A percentile compares a stretch with the other conserved stretches of the same genome.
These are phyloP conservation scores for Rubia balearica DNA, from an alignment of 305 asterid genomes.

Conservation along the genomic window DNA sequence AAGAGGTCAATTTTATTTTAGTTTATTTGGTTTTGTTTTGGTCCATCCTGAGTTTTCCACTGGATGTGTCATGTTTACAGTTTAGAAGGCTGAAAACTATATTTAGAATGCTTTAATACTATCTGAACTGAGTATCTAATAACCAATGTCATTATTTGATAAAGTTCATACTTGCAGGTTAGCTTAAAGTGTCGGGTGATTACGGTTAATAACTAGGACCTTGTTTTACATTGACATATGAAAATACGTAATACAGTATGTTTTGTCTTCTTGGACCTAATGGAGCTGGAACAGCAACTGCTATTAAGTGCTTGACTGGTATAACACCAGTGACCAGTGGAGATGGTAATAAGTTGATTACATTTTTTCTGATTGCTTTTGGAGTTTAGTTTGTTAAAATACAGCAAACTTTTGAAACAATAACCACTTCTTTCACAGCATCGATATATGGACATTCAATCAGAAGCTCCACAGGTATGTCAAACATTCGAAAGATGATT, in stretches of 20 bases:
- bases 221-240: neutral
- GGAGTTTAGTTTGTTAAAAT: neutral
- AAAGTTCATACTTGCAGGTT: neutral
- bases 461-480: constrained; percentile 66
- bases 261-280: constrained; percentile 96
- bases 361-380: neutral
- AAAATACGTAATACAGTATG: too few species aligned
- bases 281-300: constrained; percentile 94
- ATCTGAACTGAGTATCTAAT: neutral
- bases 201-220: neutral
- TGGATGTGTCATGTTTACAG: neutral
- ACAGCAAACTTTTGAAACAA: neutral
- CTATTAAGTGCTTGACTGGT: constrained; percentile 85
- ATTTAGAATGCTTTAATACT: neutral
- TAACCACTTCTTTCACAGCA: constrained; percentile 37
- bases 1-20: constrained; percentile 51
- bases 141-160: neutral
- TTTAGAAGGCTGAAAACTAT: neutral
- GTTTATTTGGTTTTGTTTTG: neutral
- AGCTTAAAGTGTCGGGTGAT: neutral
- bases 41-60: neutral
- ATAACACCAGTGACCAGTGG: constrained; percentile 78
- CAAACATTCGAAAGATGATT: constrained; percentile 68
- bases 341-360: constrained; percentile 58
- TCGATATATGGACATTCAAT: constrained; percentile 69